Evolutionary conservation across 139 green algal genomes (phyloP), one percentile per base, ranked within the genome.

Genomic region (Coelastrella sp.): DNA sequence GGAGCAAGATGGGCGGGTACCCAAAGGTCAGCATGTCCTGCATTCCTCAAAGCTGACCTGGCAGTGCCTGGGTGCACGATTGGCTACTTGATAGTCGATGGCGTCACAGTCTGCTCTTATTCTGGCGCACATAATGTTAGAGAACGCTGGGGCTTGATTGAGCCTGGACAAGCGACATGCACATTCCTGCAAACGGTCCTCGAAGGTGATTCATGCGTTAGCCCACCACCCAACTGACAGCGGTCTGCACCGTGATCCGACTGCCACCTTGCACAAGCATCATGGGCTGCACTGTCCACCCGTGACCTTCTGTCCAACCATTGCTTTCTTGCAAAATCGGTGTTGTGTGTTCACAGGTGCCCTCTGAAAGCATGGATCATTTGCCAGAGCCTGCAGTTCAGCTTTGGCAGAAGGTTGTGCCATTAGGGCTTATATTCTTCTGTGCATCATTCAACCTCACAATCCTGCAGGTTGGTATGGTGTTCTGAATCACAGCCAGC

Each of bases 361-460:
- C 93, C 13, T 86, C 68, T 59, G 90, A 92, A 54, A 92, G 75
- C 7, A 73, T 94, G 59, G 61, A 89, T 22, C 85, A 86, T 59
- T 79, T 93, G 66, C 85, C 88, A 7, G 89, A 95, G 86, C 89
- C 91, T 58, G 89, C 91, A 7, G 77, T 95, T 23, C 79, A 92
- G 80, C 80, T 98, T 66, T 96, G 94, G 93, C 89, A 92, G 23
- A 98, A 98, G 89, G 93, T 97, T 65, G 66, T 96, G 75, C 95
- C 96, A 4, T 83, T 98, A 59, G 96, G 90, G 56, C 23, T 95
- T 54, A 95, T 98, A 86, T 98, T 98, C 93, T 97, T 97, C 90
- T 95, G 91, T 66, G 95, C 95, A 7, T 94, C 90, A 78, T 98
- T 97, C 93, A 97, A 97, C 92, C 94, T 97, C 60, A 97, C 96